Base-by-base conservation (phyloP, 495 filamentous ascomycete species). In the Glonium stellatum region DNA sequence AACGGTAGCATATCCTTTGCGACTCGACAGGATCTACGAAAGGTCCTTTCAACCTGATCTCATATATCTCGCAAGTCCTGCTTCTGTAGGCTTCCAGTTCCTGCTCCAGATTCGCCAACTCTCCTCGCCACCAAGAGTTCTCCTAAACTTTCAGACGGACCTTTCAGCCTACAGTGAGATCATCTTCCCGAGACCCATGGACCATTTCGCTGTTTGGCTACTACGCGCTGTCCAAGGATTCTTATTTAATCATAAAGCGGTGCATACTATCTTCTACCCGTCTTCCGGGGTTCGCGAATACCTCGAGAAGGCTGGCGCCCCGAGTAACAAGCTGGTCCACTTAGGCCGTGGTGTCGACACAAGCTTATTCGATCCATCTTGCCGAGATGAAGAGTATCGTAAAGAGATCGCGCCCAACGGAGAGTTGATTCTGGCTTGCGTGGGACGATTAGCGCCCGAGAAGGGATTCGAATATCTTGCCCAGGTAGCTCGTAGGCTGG, bases 71-170 rank as follows among this genome's bases (percentile, higher is more conserved):
- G 84, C 84, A 12, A 84, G 81, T 55, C 84, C 84, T 0, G 84
- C 84, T 0, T 83, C 80, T 1, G 67, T 87, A 10, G 83, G 84
- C 9, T 87, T 85, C 61, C 83, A 85, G 60, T 77, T 85, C 61
- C 75, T 85, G 59, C 72, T 84, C 52, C 75, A 84, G 61, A 75
- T 81, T 23, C 79, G 80, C 50, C 78, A 84, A 59, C 73, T 81
- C 18, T 70, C 72, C 13, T 70, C 75, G 47, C 78, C 80, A 27
- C 75, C 81, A 0, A 79, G 81, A 4, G 70, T 82, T 0, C 71
- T 85, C 46, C 76, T 82, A 59, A 87, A 85, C 66, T 85, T 84
- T 63, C 83, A 87, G 64, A 87, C 83, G 0, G 82, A 87, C 67
- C 73, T 87, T 5, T 80, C 82, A 0, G 79, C 81, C 12, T 87